phyloP scores from a whole-genome alignment of 1,284 basidiomycete genomes.

The Waitea zeae region DNA sequence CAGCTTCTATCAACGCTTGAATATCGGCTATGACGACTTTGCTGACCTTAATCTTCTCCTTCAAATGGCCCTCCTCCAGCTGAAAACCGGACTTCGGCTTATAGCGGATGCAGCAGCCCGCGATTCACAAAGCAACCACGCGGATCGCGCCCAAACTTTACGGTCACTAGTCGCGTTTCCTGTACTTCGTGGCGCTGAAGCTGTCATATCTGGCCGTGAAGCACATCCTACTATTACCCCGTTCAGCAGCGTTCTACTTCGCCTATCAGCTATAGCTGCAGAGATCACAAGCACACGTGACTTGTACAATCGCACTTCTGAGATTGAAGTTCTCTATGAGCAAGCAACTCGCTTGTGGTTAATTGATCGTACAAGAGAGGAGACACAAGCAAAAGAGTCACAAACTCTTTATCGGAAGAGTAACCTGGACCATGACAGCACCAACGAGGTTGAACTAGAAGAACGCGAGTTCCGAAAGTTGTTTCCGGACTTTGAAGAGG shows the following conservation, averaged over 20 bases:
- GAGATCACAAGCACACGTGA: slow-evolving; percentile 21
- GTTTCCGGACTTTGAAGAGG: slow-evolving; percentile 78
- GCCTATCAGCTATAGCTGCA: slow-evolving; percentile 29
- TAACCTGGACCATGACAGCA: slow-evolving; percentile 35
- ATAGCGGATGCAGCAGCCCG: slow-evolving; percentile 15
- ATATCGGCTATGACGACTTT: slow-evolving; percentile 39
- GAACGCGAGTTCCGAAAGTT: slow-evolving; percentile 68
- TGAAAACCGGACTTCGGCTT: slow-evolving; percentile 65
- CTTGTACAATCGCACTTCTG: slow-evolving; percentile 12
- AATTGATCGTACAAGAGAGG: slow-evolving; percentile 58
- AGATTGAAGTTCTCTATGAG: slow-evolving; percentile 44
- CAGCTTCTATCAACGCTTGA: slow-evolving; percentile 44
- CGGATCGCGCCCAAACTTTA: no score
- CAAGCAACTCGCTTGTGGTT: slow-evolving; percentile 71
- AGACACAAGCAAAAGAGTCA: slow-evolving; percentile 44
- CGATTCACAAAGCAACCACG: slow-evolving; percentile 1
- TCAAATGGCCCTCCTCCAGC: slow-evolving; percentile 42
- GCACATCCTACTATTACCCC: no score
- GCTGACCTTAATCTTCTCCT: slow-evolving; percentile 57
- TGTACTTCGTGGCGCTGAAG: no score
- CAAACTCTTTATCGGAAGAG: slow-evolving; percentile 71
- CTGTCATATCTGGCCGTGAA: no score
- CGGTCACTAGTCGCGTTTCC: no score
- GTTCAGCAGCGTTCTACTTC: slow-evolving; percentile 27
- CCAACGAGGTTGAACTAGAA: slow-evolving; percentile 61